A percentile compares a stretch with the other conserved stretches of the same genome.
These are phyloP conservation scores for Pleurozium schreberi DNA, from an alignment of 225 moss, liverwort and hornwort genomes.

Conservation along the genomic window DNA sequence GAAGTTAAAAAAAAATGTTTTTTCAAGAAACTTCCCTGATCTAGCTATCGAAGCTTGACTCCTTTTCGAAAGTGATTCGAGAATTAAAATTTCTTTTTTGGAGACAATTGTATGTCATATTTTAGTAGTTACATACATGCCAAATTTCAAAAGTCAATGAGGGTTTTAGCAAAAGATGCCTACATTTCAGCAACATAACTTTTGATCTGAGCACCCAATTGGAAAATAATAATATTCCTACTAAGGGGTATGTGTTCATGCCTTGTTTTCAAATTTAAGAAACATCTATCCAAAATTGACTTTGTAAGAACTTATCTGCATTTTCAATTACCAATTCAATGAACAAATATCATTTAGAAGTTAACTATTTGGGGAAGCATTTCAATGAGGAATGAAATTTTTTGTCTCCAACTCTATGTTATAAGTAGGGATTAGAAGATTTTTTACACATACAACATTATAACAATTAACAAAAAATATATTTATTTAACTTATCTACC, in stretches of 20 bases:
- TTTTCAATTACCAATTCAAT: neutral
- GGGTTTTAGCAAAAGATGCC: neutral
- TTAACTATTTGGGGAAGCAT: rapidly evolving
- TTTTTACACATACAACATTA: neutral
- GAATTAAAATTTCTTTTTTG: neutral
- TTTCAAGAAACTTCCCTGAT: rapidly evolving
- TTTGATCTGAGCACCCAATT: rapidly evolving
- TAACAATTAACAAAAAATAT: neutral
- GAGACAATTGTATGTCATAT: neutral
- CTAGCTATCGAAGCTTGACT: neutral
- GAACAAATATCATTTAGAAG: neutral
- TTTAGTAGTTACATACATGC: too few relatives aligned
- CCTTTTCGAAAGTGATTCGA: neutral
- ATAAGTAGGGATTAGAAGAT: neutral
- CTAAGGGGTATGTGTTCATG: neutral
- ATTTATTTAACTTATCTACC: neutral
- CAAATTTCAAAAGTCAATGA: neutral
- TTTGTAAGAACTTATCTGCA: rapidly evolving
- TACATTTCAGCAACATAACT: neutral
- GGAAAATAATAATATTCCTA: neutral
- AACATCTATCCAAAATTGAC: neutral
- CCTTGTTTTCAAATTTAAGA: neutral
- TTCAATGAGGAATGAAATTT: neutral
- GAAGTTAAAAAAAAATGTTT: neutral
- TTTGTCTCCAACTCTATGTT: neutral